Conservation (phyloP, 2,329 filamentous ascomycete genomes). For the Stylonectria norvegica region DNA sequence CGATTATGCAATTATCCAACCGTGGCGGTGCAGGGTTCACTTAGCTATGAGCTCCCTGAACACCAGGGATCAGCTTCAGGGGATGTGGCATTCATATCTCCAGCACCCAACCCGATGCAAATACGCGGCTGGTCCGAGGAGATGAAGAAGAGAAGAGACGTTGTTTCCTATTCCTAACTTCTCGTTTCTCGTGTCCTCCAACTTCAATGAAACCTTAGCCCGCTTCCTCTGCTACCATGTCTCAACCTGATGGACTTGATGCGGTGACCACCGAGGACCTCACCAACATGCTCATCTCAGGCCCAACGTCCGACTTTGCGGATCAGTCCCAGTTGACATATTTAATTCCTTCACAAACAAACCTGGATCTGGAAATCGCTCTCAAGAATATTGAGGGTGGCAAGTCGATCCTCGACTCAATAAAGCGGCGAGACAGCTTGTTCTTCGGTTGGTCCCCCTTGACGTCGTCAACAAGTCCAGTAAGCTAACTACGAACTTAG, state of each 20-base stretch:
- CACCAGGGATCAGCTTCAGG: background rate
- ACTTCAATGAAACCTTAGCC: slow-evolving; percentile 4
- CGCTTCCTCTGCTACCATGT: slow-evolving; percentile 9
- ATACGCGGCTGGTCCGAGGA: slow-evolving; percentile 17
- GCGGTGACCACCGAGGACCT: slow-evolving; percentile 14
- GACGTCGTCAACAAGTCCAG: too few species aligned
- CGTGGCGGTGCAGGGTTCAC: slow-evolving; percentile 18
- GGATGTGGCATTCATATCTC: background rate
- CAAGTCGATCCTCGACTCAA: slow-evolving; percentile 50
- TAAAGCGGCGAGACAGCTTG: slow-evolving; percentile 61
- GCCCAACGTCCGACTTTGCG: slow-evolving; percentile 41
- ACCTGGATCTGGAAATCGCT: slow-evolving; percentile 51
- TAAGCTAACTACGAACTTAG: slow-evolving; percentile 43
- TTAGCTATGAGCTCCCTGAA: slow-evolving; percentile 1
- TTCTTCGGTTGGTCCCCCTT: slow-evolving; percentile 70
- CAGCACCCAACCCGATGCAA: slow-evolving; percentile 1
- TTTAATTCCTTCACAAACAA: slow-evolving; percentile 55
- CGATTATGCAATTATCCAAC: slow-evolving; percentile 12
- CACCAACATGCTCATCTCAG: slow-evolving; percentile 20
- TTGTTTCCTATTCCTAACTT: too few species aligned
- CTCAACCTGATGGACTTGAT: slow-evolving; percentile 20
- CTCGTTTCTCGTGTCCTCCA: too few species aligned
- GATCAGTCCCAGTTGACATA: slow-evolving; percentile 59
- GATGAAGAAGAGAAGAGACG: slow-evolving; percentile 9
- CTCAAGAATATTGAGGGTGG: slow-evolving; percentile 44